phyloP scores from a whole-genome alignment of 179 eudicot genomes.

The Vitellaria paradoxa region DNA sequence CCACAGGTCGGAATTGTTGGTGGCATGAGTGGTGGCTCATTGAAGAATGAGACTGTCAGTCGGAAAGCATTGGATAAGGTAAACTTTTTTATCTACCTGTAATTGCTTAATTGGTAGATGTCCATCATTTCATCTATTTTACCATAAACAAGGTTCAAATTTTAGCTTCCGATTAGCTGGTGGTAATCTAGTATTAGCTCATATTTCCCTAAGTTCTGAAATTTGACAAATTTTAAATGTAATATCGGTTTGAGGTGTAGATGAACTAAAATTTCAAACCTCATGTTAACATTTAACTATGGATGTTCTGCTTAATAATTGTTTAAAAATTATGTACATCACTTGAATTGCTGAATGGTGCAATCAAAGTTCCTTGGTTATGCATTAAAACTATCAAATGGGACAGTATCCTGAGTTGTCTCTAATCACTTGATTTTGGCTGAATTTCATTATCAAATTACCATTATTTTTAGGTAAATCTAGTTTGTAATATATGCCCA shows the following conservation, averaged over 20 bases:
- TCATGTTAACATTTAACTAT: neutral
- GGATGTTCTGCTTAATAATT: neutral
- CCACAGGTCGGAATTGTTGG: constrained; percentile 38
- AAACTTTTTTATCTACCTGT: neutral
- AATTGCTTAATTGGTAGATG: neutral
- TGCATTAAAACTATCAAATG: neutral
- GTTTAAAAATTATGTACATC: neutral
- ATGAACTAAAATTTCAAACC: neutral
- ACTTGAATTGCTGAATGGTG: neutral
- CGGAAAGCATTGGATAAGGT: constrained; percentile 96
- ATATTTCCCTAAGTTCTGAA: constrained; percentile 15
- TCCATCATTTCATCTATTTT: neutral
- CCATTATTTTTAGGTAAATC: neutral
- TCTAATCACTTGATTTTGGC: neutral
- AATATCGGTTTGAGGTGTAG: neutral
- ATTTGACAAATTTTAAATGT: neutral
- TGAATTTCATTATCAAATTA: neutral
- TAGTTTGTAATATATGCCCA: neutral
- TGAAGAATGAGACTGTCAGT: constrained; percentile 60
- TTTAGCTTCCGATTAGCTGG: neutral
- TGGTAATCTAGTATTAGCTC: constrained; percentile 5
- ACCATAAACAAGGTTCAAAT: neutral
- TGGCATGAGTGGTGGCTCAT: constrained; percentile 37
- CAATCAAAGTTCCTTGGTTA: neutral
- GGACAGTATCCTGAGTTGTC: neutral